A percentile compares a stretch with the other conserved stretches of the same genome.
phyloP scores from a whole-genome alignment of 2,329 filamentous ascomycete species.

The Aspergillus ibericus region DNA sequence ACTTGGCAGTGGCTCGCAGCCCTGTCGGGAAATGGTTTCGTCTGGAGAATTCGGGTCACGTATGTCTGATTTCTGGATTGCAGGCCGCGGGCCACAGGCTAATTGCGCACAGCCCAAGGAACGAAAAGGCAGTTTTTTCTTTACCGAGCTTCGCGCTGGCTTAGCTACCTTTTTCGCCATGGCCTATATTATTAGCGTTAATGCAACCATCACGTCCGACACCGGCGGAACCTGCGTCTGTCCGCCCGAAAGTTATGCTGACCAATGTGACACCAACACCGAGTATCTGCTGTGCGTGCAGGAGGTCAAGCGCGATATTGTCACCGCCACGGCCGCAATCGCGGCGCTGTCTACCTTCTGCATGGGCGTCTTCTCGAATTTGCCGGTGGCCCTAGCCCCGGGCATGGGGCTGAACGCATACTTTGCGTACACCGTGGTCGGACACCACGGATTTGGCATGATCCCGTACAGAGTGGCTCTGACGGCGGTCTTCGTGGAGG shows the following conservation, averaged over 20 bases:
- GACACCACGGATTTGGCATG: constrained; percentile 69
- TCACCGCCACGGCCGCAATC: constrained; percentile 83
- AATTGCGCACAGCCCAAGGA: constrained; percentile 58
- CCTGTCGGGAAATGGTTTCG: constrained; percentile 72
- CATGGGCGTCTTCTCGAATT: constrained; percentile 80
- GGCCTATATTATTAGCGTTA: constrained; percentile 72
- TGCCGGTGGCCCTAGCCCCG: constrained; percentile 71
- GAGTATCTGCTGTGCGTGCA: constrained; percentile 49
- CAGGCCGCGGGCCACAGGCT: background rate
- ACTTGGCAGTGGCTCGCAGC: constrained; percentile 58
- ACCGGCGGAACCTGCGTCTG: constrained; percentile 77
- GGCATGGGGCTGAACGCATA: constrained; percentile 86
- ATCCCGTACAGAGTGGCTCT: constrained; percentile 75
- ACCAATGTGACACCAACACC: constrained; percentile 49
- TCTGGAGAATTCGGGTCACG: constrained; percentile 79
- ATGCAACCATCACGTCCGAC: constrained; percentile 71
- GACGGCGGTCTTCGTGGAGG: constrained; percentile 86
- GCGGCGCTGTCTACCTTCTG: constrained; percentile 75
- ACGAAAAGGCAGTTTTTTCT: constrained; percentile 73
- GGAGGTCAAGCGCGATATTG: constrained; percentile 71
- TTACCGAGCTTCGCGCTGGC: constrained; percentile 81
- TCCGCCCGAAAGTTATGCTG: constrained; percentile 45
- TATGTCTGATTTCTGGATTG: constrained; percentile 49
- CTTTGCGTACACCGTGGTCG: constrained; percentile 80
- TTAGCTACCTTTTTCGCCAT: constrained; percentile 78